Evolutionary conservation across 768 basidiomycete species (phyloP).

Genomic region (Kondoa malvinella): DNA sequence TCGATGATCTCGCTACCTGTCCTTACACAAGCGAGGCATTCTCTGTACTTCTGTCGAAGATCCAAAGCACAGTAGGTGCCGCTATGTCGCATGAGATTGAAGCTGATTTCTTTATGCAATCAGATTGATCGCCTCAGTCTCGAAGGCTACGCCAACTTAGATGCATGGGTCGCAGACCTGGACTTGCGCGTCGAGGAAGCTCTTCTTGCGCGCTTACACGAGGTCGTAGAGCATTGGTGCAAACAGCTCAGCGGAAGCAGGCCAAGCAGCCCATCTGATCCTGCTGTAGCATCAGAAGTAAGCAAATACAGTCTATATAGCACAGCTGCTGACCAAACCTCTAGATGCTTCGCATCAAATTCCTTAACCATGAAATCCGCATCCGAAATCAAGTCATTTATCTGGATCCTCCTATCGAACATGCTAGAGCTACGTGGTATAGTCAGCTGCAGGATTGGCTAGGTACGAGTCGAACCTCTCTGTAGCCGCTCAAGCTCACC

Average conservation of each 20-base stretch:
- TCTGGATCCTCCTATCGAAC: constrained; percentile 91
- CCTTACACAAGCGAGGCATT: constrained; percentile 71
- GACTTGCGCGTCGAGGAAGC: constrained; percentile 66
- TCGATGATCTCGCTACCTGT: constrained; percentile 77
- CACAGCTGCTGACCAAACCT: constrained; percentile 8
- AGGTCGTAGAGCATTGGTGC: constrained; percentile 75
- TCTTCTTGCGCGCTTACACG: constrained; percentile 52
- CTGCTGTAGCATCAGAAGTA: too few species aligned
- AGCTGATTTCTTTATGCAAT: not conserved
- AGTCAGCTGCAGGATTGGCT: constrained; percentile 77
- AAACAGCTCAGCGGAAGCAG: constrained; percentile 59
- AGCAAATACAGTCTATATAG: constrained; percentile 1
- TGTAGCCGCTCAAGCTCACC: not conserved
- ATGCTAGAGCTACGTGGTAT: constrained; percentile 77
- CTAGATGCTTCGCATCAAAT: constrained; percentile 48
- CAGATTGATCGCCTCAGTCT: constrained; percentile 86
- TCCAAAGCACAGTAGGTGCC: constrained; percentile 62
- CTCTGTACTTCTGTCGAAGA: constrained; percentile 51
- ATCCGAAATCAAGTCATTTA: constrained; percentile 99
- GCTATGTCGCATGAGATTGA: not conserved
- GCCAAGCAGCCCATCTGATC: too few species aligned
- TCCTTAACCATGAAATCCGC: constrained; percentile 84
- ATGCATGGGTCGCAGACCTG: constrained; percentile 73
- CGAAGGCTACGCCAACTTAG: constrained; percentile 87
- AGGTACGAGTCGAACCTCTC: constrained; percentile 34